Conservation (phyloP, 148 eudicot species). For the Rhododendron henanense region DNA sequence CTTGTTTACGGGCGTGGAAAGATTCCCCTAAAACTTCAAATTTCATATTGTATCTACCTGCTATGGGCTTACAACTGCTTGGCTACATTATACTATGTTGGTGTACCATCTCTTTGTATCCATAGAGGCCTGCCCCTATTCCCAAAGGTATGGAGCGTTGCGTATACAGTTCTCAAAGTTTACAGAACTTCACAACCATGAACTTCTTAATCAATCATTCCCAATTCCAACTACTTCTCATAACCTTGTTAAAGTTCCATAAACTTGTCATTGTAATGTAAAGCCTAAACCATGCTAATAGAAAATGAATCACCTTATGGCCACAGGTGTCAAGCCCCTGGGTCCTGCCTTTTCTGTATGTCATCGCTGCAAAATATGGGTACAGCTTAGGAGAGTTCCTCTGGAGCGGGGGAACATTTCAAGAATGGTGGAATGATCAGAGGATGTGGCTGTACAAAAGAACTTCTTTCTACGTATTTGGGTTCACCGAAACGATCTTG, state of each 20-base stretch:
- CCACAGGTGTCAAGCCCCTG: conserved; percentile 45
- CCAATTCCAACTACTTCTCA: not conserved
- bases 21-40: conserved; percentile 17
- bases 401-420: conserved; percentile 27
- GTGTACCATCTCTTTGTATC: conserved; percentile 15
- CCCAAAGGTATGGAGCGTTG: conserved; percentile 20
- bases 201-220: not conserved
- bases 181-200: not conserved
- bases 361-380: conserved; percentile 17
- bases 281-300: not conserved
- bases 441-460: conserved; percentile 61
- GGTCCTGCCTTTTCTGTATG: conserved; percentile 46
- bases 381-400: conserved; percentile 45
- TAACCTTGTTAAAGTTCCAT: not conserved
- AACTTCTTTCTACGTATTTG: conserved; percentile 35
- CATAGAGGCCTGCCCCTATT: conserved; percentile 15
- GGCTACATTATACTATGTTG: conserved; percentile 20
- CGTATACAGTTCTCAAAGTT: not conserved
- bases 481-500: conserved; percentile 4
- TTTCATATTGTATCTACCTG: conserved; percentile 6
- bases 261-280: not conserved
- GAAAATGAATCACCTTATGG: not conserved
- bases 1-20: conserved; percentile 10
- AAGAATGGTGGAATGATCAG: conserved; percentile 67
- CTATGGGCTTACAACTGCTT: conserved; percentile 25